phyloP scores from a whole-genome alignment of 495 filamentous ascomycete genomes.

The Tuber calosporum region DNA sequence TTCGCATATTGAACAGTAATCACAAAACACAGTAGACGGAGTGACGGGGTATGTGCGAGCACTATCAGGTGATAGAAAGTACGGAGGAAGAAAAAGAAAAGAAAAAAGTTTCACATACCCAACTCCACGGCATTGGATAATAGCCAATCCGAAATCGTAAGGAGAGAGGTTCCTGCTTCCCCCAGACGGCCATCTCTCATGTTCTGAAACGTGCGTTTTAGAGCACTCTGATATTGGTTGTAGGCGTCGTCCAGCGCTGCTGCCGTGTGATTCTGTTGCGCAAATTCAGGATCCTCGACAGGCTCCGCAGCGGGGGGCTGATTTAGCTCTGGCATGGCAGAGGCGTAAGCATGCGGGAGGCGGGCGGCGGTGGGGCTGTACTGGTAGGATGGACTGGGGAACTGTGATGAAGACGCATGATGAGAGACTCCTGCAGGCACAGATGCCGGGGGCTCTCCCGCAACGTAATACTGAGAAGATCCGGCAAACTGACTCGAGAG shows the following conservation, averaged over 20 bases:
- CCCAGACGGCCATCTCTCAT: slow-evolving; percentile 65
- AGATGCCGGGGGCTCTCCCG: slow-evolving; percentile 57
- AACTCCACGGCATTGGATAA: slow-evolving; percentile 71
- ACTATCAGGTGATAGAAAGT: slow-evolving; percentile 21
- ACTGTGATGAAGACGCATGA: slow-evolving; percentile 51
- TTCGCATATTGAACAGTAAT: slow-evolving; percentile 25
- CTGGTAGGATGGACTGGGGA: slow-evolving; percentile 49
- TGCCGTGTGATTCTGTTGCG: slow-evolving; percentile 40
- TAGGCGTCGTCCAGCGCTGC: slow-evolving; percentile 58
- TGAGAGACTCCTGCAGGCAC: slow-evolving; percentile 52
- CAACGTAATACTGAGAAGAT: slow-evolving; percentile 68
- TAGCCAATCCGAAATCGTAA: slow-evolving; percentile 79
- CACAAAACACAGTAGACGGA: slow-evolving; percentile 23
- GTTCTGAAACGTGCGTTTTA: slow-evolving; percentile 69
- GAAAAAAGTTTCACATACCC: slow-evolving; percentile 56
- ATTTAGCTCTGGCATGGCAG: slow-evolving; percentile 52
- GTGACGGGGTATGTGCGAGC: slow-evolving; percentile 28
- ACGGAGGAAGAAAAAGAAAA: slow-evolving; percentile 33
- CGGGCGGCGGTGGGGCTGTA: slow-evolving; percentile 49
- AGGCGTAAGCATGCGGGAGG: slow-evolving; percentile 50
- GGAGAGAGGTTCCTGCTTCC: slow-evolving; percentile 63
- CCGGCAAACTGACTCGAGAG: slow-evolving; percentile 59
- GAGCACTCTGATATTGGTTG: slow-evolving; percentile 61
- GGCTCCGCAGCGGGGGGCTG: slow-evolving; percentile 42
- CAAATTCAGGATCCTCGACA: slow-evolving; percentile 46